These are phyloP conservation scores for Phylloporus rhodoxanthus DNA, from an alignment of 768 basidiomycete species.

Conservation along the genomic window DNA sequence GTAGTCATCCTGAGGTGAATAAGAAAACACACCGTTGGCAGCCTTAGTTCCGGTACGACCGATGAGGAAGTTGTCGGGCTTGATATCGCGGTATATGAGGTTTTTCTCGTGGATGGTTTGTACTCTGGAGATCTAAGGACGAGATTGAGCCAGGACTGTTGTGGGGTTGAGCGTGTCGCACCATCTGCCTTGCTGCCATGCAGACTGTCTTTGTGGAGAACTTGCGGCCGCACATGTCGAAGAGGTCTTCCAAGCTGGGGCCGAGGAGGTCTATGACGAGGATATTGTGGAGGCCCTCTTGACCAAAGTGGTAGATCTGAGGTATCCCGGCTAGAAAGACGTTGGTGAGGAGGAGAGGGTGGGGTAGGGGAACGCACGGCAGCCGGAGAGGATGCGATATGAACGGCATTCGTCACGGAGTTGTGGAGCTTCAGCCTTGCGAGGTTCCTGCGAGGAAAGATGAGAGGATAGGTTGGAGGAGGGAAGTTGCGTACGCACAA, in stretches of 20 bases:
- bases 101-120: constrained; percentile 99
- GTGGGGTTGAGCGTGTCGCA: constrained; percentile 28
- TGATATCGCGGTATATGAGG: constrained; percentile 98
- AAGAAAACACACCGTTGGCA: constrained; percentile 54
- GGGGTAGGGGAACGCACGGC: constrained; percentile 54
- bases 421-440: constrained; percentile 96
- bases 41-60: constrained; percentile 90
- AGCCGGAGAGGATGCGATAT: constrained; percentile 85
- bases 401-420: constrained; percentile 97
- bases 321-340: constrained; percentile 79
- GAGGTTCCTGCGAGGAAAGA: constrained; percentile 56
- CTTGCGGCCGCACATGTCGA: constrained; percentile 98
- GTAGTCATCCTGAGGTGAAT: background rate
- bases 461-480: constrained; percentile 4
- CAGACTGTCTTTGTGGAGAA: constrained; percentile 98
- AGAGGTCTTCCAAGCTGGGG: constrained; percentile 93
- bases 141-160: constrained; percentile 2
- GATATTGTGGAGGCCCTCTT: constrained; percentile 97
- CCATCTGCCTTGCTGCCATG: constrained; percentile 98
- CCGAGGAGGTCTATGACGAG: constrained; percentile 97
- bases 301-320: constrained; percentile 99
- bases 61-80: constrained; percentile 98
- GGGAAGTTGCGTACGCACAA: constrained; percentile 58
- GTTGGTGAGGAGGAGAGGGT: constrained; percentile 11
- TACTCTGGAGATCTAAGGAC: constrained; percentile 75